phyloP scores from a whole-genome alignment of 163 green algal species.

The Scenedesmus sp. region DNA sequence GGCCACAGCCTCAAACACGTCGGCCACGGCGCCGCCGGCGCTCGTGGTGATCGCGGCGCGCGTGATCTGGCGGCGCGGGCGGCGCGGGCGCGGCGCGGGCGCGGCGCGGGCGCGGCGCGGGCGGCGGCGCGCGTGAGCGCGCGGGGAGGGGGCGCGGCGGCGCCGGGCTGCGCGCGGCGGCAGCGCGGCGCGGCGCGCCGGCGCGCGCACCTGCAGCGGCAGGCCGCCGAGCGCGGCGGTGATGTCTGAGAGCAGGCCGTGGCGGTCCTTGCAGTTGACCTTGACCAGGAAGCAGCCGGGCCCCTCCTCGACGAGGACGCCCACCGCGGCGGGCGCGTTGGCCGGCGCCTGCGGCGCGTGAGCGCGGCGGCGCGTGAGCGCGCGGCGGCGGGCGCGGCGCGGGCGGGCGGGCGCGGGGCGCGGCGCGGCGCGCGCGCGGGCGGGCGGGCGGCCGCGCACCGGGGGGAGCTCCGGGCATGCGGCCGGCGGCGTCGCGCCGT shows the following conservation, averaged over 20 bases:
- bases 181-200: too few relatives aligned
- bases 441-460: not conserved
- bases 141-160: too few relatives aligned
- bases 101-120: too few relatives aligned
- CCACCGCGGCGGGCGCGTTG: conserved; percentile 28
- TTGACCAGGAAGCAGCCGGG: conserved; percentile 48
- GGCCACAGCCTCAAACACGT: conserved; percentile 36
- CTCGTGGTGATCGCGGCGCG: conserved; percentile 44
- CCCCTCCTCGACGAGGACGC: conserved; percentile 45
- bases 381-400: not conserved
- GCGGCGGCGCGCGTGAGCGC: too few relatives aligned
- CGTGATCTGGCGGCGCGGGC: too few relatives aligned
- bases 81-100: too few relatives aligned
- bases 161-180: too few relatives aligned
- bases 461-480: conserved; percentile 31
- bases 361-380: not conserved
- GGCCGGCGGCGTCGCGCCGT: not conserved
- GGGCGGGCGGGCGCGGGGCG: too few relatives aligned
- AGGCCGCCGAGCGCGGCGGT: conserved; percentile 6
- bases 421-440: not conserved
- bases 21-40: conserved; percentile 25
- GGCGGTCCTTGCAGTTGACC: conserved; percentile 77
- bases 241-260: conserved; percentile 77
- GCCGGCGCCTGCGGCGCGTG: conserved; percentile 10
- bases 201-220: conserved; percentile 34